Percentiles rank a stretch among this genome's conserved stretches.
These are phyloP conservation scores for Delitschia confertaspora DNA, from an alignment of 495 filamentous ascomycete genomes.

Conservation along the genomic window DNA sequence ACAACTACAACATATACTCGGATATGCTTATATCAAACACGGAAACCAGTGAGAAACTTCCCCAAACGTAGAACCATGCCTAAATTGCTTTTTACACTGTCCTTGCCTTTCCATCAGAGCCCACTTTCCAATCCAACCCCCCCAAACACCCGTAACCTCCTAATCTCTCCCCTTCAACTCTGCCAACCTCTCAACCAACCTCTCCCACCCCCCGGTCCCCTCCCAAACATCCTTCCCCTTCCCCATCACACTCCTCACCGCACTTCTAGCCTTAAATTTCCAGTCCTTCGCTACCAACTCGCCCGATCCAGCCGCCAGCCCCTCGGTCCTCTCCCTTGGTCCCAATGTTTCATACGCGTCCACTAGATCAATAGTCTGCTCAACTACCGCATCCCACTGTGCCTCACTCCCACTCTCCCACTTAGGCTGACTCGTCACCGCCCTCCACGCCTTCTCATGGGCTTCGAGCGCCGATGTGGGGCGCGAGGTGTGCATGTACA, in stretches of 20 bases:
- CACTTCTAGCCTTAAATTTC: constrained; percentile 81
- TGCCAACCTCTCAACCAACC: constrained; percentile 50
- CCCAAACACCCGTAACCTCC: background rate
- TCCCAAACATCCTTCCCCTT: constrained; percentile 81
- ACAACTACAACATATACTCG: too few species aligned
- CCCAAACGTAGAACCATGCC: too few species aligned
- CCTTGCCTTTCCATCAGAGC: too few species aligned
- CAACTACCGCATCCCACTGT: constrained; percentile 53
- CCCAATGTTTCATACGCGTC: constrained; percentile 60
- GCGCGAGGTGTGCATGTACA: constrained; percentile 60
- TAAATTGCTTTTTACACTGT: too few species aligned
- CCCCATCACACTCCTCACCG: constrained; percentile 68
- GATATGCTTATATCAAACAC: too few species aligned
- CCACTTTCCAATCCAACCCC: too few species aligned
- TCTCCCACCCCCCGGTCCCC: constrained; percentile 59
- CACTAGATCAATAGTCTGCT: constrained; percentile 55
- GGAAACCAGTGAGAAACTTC: too few species aligned
- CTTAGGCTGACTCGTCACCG: constrained; percentile 41
- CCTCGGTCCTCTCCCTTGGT: constrained; percentile 40
- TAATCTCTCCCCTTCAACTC: constrained; percentile 43
- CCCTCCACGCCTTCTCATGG: constrained; percentile 83
- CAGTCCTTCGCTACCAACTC: constrained; percentile 55
- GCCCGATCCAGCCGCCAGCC: constrained; percentile 35
- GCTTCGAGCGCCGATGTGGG: constrained; percentile 66
- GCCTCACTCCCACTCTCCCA: constrained; percentile 37